Percentiles rank a stretch among this genome's conserved stretches.
Conservation (phyloP, 2,329 filamentous ascomycete species). For the Aspergillus sp. region DNA sequence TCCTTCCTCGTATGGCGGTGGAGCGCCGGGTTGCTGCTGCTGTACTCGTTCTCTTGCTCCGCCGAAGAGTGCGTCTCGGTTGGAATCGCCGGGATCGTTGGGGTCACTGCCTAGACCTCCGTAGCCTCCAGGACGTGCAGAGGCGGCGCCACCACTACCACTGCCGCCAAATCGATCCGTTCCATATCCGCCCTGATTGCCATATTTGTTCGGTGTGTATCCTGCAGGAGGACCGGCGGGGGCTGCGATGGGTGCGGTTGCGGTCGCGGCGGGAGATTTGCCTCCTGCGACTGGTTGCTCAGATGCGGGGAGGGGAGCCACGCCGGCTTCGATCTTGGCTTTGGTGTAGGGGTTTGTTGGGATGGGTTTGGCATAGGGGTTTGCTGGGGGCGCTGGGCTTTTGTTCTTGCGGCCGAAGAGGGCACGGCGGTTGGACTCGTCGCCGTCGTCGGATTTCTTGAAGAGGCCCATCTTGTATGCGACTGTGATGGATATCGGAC, state of each 20-base stretch:
- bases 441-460: conserved; percentile 50
- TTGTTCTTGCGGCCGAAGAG: conserved; percentile 56
- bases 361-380: conserved; percentile 52
- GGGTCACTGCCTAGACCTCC: conserved; percentile 49
- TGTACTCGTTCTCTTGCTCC: conserved; percentile 47
- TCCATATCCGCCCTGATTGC: conserved; percentile 45
- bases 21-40: conserved; percentile 33
- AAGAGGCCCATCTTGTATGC: conserved; percentile 31
- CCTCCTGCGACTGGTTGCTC: conserved; percentile 15
- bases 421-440: conserved; percentile 48
- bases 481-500: neutral
- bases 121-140: conserved; percentile 44
- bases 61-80: conserved; percentile 54
- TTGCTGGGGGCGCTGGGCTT: conserved; percentile 43
- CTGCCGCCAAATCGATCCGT: conserved; percentile 44
- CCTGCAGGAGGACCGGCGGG: conserved; percentile 17
- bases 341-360: conserved; percentile 50
- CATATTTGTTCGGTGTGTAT: conserved; percentile 36
- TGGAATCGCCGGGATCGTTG: conserved; percentile 48
- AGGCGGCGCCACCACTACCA: conserved; percentile 34
- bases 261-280: conserved; percentile 10
- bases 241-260: conserved; percentile 9
- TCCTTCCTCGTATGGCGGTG: conserved; percentile 21
- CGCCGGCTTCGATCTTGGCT: conserved; percentile 40
- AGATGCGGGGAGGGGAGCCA: conserved; percentile 28